A percentile compares a stretch with the other conserved stretches of the same genome.
These are phyloP conservation scores for Nicotiana knightiana DNA, from an alignment of 257 asterid species.

Conservation along the genomic window DNA sequence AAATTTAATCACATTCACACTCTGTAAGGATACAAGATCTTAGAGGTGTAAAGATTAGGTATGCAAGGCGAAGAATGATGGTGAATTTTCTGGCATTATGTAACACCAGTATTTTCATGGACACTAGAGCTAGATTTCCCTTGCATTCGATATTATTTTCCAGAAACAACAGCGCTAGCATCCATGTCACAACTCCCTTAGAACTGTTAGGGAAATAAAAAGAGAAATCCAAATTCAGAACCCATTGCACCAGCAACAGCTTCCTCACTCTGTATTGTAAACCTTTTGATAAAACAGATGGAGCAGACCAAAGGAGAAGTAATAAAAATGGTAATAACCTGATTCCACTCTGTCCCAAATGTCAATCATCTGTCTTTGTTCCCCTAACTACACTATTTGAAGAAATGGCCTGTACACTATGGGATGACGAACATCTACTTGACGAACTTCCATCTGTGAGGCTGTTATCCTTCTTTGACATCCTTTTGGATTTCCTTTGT, in stretches of 20 bases:
- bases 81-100: not conserved
- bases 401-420: slow-evolving; percentile 69
- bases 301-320: not conserved
- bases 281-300: not conserved
- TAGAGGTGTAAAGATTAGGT: not conserved
- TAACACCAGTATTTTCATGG: not conserved
- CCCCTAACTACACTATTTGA: slow-evolving; percentile 67
- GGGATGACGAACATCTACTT: slow-evolving; percentile 84
- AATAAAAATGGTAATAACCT: not conserved
- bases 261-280: not conserved
- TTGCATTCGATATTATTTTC: not conserved
- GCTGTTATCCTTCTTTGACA: slow-evolving; percentile 54
- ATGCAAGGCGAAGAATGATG: not conserved
- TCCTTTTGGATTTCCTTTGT: slow-evolving; percentile 48
- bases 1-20: not conserved
- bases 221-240: not conserved
- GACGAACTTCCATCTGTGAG: slow-evolving; percentile 66
- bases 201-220: not conserved
- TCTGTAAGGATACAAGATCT: too few relatives aligned
- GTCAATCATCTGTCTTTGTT: slow-evolving; percentile 39
- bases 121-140: not conserved
- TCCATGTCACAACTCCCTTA: not conserved
- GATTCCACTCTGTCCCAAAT: slow-evolving; percentile 13
- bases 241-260: not conserved
- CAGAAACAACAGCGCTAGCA: not conserved